Evolutionary conservation across 1,284 basidiomycete genomes (phyloP), one percentile per base, ranked within the genome.

Genomic region (Trichosporon coremiiforme): DNA sequence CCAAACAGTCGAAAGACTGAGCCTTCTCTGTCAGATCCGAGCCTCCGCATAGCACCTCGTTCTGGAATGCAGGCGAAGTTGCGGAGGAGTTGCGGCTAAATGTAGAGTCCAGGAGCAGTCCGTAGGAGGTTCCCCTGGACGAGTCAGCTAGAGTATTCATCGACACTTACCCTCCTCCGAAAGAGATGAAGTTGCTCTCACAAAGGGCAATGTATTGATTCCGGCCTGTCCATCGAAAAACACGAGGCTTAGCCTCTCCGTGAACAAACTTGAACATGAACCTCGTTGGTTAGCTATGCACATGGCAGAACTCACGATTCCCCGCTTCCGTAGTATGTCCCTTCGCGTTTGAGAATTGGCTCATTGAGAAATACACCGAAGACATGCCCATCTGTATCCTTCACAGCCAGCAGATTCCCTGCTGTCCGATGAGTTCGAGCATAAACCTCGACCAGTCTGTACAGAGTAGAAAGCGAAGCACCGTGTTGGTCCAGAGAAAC

Each of bases 181-280:
- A 93, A 0, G 92, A 94, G 73, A 95, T 86, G 76, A 89, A 92
- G 53, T 88, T 86, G 0, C 87, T 84, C 75, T 95, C 93, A 80
- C 93, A 94, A 2, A 97, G 85, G 22, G 93, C 90, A 68, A 97
- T 90, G 78, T 98, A 98, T 71, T 91, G 90, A 79, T 98, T 98
- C 79, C 85, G 88, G 0, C 94, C 94, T 0, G 95, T 95, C 90
- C 94, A 95, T 57, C 87, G 89, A 85, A 88, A 98, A 31, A 92
- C 87, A 83, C 55, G 93, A 79, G 13, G 85, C 81, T 45, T 62
- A 55, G 60, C 66, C 22, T 82, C 82, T 41, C 84, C 77, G 41
- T 76, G 63, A 17, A 76, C 74, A 55, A 76, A 80, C 70, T 83
- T 85, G 92, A 91, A 96, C 38, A 95, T 79, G 80, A 95, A 96